Evolutionary conservation across 1,284 basidiomycete species (phyloP), one percentile per base, ranked within the genome.

Genomic region (Amylostereum chailletii): DNA sequence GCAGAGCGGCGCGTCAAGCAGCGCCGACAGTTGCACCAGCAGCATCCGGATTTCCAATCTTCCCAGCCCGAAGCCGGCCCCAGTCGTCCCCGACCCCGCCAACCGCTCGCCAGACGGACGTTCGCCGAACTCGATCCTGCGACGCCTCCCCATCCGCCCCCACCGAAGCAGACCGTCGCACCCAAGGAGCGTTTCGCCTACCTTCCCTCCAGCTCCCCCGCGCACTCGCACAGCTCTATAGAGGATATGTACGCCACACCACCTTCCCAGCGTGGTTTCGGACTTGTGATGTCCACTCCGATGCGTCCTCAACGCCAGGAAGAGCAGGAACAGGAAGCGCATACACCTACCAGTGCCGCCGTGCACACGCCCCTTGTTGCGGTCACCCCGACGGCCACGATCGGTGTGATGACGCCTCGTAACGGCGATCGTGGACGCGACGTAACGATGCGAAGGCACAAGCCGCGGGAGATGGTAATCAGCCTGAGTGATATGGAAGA

Each of bases 1-100:
- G 63, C 67, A 1, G 73, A 75, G 57, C 58, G 62, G 31, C 62
- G 64, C 26, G 48, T 73, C 43, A 71, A 68, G 56, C 58, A 55
- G 2, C 51, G 59, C 11, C 55, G 63, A 4, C 51, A 53, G 34
- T 31, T 10, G 42, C 19, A 4, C 42, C n/a, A 10, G 42, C 42
- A 10, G 42, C 7, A 29, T 4, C 30, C 9, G 19, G 27, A 5
- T 30, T 10, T 27, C 27, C 42, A 29, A 30, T 29, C 39, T 31
- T 49, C 26, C 44, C 42, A 10, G 47, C 50, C 50, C 19, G 42
- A 19, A 11, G 46, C 46, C 10, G 36, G 32, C 7, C 36, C 45
- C 3, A 34, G 42, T 27, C 46, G 46, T 5, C 45, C 45, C 11
- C 6, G 33, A 3, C 29, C 10, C 5, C 46, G 46, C 26, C 27